Conservation (phyloP, 2,329 filamentous ascomycete genomes). For the Xylaria polymorpha region DNA sequence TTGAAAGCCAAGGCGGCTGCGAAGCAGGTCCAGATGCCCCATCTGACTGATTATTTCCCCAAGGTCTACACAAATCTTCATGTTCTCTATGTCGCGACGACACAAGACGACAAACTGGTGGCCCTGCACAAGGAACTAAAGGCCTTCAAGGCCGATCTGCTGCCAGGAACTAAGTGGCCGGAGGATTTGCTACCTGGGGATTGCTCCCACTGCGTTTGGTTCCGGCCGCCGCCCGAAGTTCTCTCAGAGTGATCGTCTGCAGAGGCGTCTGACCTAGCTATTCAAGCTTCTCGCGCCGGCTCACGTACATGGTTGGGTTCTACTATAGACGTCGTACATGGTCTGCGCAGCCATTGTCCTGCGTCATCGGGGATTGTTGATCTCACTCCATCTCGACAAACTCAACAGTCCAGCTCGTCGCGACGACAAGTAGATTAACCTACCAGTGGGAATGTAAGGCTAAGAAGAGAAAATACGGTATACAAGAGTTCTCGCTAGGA, state of each 20-base stretch:
- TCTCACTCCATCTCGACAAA: neutral
- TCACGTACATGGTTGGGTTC: neutral
- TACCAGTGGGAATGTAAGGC: neutral
- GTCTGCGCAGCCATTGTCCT: neutral
- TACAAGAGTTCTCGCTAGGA: neutral
- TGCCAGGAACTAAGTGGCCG: constrained; percentile 24
- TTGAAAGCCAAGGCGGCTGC: constrained; percentile 32
- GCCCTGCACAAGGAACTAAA: constrained; percentile 30
- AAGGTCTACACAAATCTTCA: constrained; percentile 37
- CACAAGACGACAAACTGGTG: constrained; percentile 27
- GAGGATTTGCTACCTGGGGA: constrained; percentile 15
- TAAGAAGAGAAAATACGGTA: neutral
- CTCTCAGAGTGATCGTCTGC: neutral
- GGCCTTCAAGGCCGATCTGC: constrained; percentile 17
- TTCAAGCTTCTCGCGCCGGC: neutral
- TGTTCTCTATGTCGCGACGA: constrained; percentile 34
- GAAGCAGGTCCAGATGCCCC: constrained; percentile 12
- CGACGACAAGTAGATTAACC: neutral
- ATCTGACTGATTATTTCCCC: constrained; percentile 27
- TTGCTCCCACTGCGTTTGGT: constrained; percentile 19
- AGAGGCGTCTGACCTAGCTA: neutral
- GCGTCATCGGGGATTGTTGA: neutral
- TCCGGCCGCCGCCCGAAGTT: neutral
- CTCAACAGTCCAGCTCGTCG: neutral
- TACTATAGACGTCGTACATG: neutral